phyloP scores from a whole-genome alignment of 257 asterid genomes.

The Solanum neorickii region DNA sequence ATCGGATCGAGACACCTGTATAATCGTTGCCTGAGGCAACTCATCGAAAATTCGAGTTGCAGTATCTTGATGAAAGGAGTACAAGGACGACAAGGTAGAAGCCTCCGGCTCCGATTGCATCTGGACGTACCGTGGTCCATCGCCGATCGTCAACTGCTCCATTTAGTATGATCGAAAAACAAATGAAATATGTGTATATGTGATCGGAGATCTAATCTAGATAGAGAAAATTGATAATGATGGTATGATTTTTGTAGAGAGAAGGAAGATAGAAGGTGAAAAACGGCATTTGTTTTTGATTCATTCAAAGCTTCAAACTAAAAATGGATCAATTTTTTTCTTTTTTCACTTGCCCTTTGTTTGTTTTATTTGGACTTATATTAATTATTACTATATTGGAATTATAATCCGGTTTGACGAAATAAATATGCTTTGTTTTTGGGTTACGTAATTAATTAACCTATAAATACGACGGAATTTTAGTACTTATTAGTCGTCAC shows the following conservation, averaged over 20 bases:
- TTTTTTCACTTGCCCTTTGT: neutral
- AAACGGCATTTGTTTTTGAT: neutral
- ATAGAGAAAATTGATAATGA: neutral
- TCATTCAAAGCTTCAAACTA: neutral
- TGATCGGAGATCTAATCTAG: neutral
- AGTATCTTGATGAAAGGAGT: conserved; percentile 30
- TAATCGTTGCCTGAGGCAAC: conserved; percentile 60
- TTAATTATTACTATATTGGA: neutral
- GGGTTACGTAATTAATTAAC: neutral
- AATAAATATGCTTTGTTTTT: neutral
- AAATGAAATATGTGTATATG: neutral
- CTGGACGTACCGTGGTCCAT: conserved; percentile 30
- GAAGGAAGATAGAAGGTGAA: neutral
- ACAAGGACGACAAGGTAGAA: conserved; percentile 37
- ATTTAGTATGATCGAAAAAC: neutral
- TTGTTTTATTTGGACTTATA: neutral
- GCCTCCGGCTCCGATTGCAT: conserved; percentile 45
- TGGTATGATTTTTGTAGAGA: neutral
- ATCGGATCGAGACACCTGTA: conserved; percentile 82
- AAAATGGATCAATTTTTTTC: neutral
- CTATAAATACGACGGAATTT: neutral
- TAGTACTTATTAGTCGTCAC: neutral
- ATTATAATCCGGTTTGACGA: neutral
- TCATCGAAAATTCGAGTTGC: conserved; percentile 58
- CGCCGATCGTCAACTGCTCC: conserved; percentile 49